Conservation (phyloP, 2,329 filamentous ascomycete genomes). For the Penicillium sclerotigenum region DNA sequence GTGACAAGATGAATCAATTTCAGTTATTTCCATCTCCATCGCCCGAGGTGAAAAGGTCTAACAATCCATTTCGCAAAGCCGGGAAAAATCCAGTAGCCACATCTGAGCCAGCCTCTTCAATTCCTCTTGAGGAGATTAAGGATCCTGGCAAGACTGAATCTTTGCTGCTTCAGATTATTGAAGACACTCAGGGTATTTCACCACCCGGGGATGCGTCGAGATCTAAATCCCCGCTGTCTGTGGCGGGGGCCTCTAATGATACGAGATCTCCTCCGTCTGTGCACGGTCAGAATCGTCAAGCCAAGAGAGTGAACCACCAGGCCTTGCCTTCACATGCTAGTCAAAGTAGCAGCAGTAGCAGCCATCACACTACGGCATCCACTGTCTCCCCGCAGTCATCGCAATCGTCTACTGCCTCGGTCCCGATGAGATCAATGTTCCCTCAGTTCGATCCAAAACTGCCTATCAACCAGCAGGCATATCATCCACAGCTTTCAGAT, state of each 20-base stretch:
- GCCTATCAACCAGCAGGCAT: constrained; percentile 37
- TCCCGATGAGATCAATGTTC: constrained; percentile 47
- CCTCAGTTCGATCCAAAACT: constrained; percentile 43
- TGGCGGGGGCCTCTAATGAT: constrained; percentile 10
- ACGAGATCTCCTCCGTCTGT: constrained; percentile 17
- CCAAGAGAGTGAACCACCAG: constrained; percentile 10
- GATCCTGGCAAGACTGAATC: constrained; percentile 32
- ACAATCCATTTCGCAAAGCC: constrained; percentile 36
- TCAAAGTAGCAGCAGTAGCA: constrained; percentile 17
- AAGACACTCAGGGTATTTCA: constrained; percentile 33
- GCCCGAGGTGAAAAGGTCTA: constrained; percentile 27
- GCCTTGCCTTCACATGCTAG: constrained; percentile 12
- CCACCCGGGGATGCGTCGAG: constrained; percentile 21
- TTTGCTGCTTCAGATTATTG: constrained; percentile 38
- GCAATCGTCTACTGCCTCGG: constrained; percentile 28
- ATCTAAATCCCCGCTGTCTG: constrained; percentile 14
- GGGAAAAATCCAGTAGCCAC: constrained; percentile 24
- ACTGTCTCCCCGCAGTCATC: constrained; percentile 18
- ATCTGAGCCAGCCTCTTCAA: constrained; percentile 25
- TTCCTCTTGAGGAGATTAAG: constrained; percentile 32
- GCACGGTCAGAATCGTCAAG: constrained; percentile 16
- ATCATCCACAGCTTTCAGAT: constrained; percentile 30
- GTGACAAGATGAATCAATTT: constrained; percentile 35
- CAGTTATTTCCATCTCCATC: constrained; percentile 42
- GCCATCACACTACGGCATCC: constrained; percentile 9